Conservation (phyloP, 768 basidiomycete species). For the Peribolospora baueri region DNA sequence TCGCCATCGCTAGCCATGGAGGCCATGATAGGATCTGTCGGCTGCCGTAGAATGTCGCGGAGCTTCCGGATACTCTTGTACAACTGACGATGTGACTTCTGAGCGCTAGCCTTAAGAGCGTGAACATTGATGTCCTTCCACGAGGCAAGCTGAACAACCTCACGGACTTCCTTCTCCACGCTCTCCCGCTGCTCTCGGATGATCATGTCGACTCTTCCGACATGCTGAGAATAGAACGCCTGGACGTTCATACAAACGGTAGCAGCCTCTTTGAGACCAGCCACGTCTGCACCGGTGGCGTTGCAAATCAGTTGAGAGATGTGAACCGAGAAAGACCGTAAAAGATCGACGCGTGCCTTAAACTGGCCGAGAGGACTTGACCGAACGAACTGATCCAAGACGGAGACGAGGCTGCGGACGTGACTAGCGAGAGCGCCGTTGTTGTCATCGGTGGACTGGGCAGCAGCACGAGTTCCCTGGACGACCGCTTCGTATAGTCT, state of each 20-base stretch:
- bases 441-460: conserved; percentile 19
- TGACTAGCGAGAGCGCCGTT: no score
- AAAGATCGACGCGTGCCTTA: conserved; percentile 9
- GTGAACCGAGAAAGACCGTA: neutral
- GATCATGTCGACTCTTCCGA: conserved; percentile 24
- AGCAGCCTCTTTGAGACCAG: conserved; percentile 2
- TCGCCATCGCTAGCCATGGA: conserved; percentile 1
- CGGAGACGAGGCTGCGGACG: conserved; percentile 40
- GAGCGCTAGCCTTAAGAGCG: conserved; percentile 73
- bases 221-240: conserved; percentile 40
- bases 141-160: conserved; percentile 79
- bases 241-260: conserved; percentile 38
- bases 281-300: neutral
- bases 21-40: conserved; percentile 17
- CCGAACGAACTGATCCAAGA: conserved; percentile 56
- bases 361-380: conserved; percentile 68
- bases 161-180: conserved; percentile 57
- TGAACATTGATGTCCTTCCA: conserved; percentile 96
- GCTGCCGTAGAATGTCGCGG: conserved; percentile 62
- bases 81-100: conserved; percentile 66
- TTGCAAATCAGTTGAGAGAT: conserved; percentile 1
- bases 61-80: conserved; percentile 80
- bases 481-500: conserved; percentile 55
- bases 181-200: conserved; percentile 32
- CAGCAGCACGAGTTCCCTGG: conserved; percentile 28